Conservation (phyloP, 108 stramenopile species). For the Aurantiochytrium sp. region DNA sequence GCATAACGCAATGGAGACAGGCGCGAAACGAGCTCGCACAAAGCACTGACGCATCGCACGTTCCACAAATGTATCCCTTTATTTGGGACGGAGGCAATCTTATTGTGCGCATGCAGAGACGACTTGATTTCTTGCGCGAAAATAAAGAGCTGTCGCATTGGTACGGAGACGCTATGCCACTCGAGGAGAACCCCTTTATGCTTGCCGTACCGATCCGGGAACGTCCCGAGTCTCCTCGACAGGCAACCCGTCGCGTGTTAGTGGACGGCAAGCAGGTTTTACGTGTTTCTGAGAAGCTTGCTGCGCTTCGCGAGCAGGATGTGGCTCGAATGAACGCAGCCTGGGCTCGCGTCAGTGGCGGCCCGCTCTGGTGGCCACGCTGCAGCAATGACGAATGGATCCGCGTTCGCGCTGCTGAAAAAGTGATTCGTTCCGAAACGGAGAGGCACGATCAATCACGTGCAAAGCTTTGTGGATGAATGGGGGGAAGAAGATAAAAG, state of each 20-base stretch:
- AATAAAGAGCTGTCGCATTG: neutral
- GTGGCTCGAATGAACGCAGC: neutral
- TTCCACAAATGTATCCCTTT: neutral
- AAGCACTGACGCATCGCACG: neutral
- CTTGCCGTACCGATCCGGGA: neutral
- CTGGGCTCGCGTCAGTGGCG: neutral
- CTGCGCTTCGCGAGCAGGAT: neutral
- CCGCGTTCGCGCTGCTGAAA: neutral
- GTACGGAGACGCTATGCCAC: neutral
- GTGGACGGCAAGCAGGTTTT: neutral
- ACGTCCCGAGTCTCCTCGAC: neutral
- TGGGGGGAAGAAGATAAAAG: too few relatives aligned
- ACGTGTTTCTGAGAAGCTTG: neutral
- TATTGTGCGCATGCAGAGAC: neutral
- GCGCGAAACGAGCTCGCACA: neutral
- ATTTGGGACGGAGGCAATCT: neutral
- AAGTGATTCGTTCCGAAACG: neutral
- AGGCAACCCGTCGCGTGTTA: neutral
- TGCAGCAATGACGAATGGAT: neutral
- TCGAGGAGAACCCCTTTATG: neutral
- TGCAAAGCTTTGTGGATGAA: too few relatives aligned
- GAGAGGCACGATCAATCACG: too few relatives aligned
- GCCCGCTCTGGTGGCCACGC: neutral
- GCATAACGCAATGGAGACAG: neutral
- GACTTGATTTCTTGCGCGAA: neutral